Evolutionary conservation across 2,329 filamentous ascomycete genomes (phyloP), one percentile per base, ranked within the genome.

Genomic region (Hypoxylon sp.): DNA sequence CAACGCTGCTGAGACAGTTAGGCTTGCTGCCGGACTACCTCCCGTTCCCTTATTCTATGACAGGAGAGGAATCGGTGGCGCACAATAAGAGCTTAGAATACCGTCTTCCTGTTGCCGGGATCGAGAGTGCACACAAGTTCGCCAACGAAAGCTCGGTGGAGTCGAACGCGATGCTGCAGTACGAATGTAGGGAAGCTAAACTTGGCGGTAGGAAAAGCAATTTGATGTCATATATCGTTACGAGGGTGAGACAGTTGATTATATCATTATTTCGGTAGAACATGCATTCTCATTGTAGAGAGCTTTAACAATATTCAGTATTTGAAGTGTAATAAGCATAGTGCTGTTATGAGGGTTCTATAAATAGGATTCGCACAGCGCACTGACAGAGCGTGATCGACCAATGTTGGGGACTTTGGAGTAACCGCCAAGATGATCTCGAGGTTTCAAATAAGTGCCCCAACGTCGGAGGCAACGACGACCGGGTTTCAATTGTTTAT

Each of bases 1-100:
- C 82, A 0, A 90, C 87, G 0, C 84, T 87, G 1, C 79, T 93
- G 9, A 77, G 82, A 5, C 90, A 92, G 74, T 76, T 90, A 1
- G 90, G 87, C 0, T 75, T 91, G 19, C 75, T 93, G 55, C 89
- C 89, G 0, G 85, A 91, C 62, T 92, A 88, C 67, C 81, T 92
- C 0, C 85, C 86, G 0, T 92, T 89, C 65, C 89, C 89, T 0
- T 87, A 90, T 73, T 70, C 82, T 0, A 69, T 89, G 5, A 14
- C 10, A 11, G 0, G 78, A 82, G 0, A 80, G 78, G 5, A 82
- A 80, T 13, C 74, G 71, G 38, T 62, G n/a, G 32, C 77, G 13
- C 55, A 11, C 5, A 28, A 30, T 11, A 23, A 69, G 0, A 53
- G 76, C 0, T 77, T 80, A 21, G 89, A 92, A 75, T 89, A 90